These are phyloP conservation scores for Fremontodendron californicum DNA, from an alignment of 345 rosid genomes.

Conservation along the genomic window DNA sequence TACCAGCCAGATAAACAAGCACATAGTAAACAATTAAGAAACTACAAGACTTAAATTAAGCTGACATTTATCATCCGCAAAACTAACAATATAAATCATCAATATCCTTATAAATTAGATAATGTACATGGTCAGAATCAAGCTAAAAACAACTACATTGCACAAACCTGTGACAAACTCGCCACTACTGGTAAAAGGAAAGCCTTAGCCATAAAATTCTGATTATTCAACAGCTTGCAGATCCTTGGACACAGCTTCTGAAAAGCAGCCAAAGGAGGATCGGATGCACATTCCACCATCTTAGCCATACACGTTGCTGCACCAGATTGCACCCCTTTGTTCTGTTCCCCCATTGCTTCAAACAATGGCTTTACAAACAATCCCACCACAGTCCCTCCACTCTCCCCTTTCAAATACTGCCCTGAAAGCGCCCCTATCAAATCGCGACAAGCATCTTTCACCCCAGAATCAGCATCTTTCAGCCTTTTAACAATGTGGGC, in stretches of 20 bases:
- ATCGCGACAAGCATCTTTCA: conserved; percentile 86
- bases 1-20: background rate
- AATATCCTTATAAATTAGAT: background rate
- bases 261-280: conserved; percentile 54
- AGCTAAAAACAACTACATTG: conserved; percentile 11
- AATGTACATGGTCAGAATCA: background rate
- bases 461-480: conserved; percentile 84
- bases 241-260: conserved; percentile 90
- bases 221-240: conserved; percentile 81
- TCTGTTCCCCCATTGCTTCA: conserved; percentile 98
- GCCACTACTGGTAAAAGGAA: conserved; percentile 76
- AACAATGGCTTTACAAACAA: conserved; percentile 81
- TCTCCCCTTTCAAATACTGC: conserved; percentile 55
- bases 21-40: conserved; percentile 1
- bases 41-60: background rate
- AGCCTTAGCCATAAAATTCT: conserved; percentile 77
- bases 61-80: background rate
- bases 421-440: conserved; percentile 67
- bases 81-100: background rate
- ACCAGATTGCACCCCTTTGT: conserved; percentile 80
- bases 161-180: conserved; percentile 76
- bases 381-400: conserved; percentile 50
- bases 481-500: conserved; percentile 65
- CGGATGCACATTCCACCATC: conserved; percentile 76
- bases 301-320: conserved; percentile 86